A percentile compares a stretch with the other conserved stretches of the same genome.
Conservation (phyloP, 2,329 filamentous ascomycete species). For the Cucurbitaria berberidis region DNA sequence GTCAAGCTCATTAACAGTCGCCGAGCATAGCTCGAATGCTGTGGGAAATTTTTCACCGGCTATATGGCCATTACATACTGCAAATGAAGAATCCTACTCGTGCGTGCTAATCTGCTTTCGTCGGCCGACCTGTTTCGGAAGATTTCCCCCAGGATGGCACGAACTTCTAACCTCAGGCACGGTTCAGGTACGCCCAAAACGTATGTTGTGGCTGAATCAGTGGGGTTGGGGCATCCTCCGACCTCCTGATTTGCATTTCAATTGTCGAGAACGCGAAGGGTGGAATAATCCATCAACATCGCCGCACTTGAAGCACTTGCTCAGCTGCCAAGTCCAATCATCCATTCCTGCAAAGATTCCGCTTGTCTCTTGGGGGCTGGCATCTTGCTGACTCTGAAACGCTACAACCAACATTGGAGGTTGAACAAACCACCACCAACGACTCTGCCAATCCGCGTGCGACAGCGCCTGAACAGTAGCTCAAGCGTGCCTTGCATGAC, state of each 20-base stretch:
- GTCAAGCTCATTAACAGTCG: background rate
- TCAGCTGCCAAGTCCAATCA: background rate
- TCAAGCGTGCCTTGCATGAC: background rate
- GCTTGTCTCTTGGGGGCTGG: background rate
- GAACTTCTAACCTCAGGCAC: background rate
- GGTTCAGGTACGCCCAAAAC: slow-evolving; percentile 2
- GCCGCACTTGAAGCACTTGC: background rate
- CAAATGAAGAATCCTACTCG: too few species aligned
- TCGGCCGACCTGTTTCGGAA: background rate
- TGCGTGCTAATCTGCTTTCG: background rate
- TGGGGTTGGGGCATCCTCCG: slow-evolving; percentile 2
- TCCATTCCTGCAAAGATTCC: background rate
- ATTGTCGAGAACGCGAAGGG: background rate
- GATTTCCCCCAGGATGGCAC: slow-evolving; percentile 8
- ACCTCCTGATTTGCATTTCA: slow-evolving; percentile 6
- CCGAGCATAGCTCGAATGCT: background rate
- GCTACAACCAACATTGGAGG: background rate
- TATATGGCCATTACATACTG: background rate
- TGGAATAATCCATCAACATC: background rate
- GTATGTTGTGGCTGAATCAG: background rate
- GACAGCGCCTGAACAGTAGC: background rate
- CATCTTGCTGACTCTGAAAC: background rate
- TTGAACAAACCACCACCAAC: background rate
- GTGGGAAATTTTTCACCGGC: background rate
- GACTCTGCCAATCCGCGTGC: background rate